Percentiles rank a stretch among this genome's conserved stretches.
Evolutionary conservation across 1,139 yeast genomes (phyloP).

Genomic region (Sugiyamaella sp.): DNA sequence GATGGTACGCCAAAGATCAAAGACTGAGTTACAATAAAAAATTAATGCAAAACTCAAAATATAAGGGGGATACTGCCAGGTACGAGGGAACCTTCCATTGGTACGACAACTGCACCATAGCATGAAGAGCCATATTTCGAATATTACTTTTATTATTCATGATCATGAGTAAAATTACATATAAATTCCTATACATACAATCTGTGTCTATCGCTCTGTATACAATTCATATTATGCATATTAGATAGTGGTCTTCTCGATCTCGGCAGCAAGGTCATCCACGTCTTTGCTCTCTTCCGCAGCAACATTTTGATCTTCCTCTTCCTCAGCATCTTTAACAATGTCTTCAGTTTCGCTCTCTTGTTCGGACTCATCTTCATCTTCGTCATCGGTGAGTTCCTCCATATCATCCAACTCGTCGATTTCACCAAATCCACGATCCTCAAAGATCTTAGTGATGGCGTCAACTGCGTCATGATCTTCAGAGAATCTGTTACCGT

Average conservation of each 20-base stretch:
- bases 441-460: slow-evolving; percentile 65
- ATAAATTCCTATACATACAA: slow-evolving; percentile 6
- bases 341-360: slow-evolving; percentile 64
- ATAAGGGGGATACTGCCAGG: slow-evolving; percentile 4
- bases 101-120: slow-evolving; percentile 6
- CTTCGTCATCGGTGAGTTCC: slow-evolving; percentile 70
- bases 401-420: slow-evolving; percentile 95
- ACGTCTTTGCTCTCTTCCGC: slow-evolving; percentile 49
- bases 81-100: slow-evolving; percentile 1
- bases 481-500: slow-evolving; percentile 89
- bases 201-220: not conserved
- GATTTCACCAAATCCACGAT: slow-evolving; percentile 75
- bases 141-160: slow-evolving; percentile 11
- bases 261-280: slow-evolving; percentile 61
- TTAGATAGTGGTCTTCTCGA: slow-evolving; percentile 47
- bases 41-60: not conserved
- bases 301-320: slow-evolving; percentile 43
- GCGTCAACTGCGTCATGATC: slow-evolving; percentile 63
- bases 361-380: slow-evolving; percentile 56
- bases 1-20: slow-evolving; percentile 35
- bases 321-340: slow-evolving; percentile 63
- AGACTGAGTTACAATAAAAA: slow-evolving; percentile 6
- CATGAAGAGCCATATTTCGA: not conserved
- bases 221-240: slow-evolving; percentile 4
- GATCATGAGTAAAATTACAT: slow-evolving; percentile 11